Conservation (phyloP, 2,329 filamentous ascomycete species). For the Ustilaginoidea virens region DNA sequence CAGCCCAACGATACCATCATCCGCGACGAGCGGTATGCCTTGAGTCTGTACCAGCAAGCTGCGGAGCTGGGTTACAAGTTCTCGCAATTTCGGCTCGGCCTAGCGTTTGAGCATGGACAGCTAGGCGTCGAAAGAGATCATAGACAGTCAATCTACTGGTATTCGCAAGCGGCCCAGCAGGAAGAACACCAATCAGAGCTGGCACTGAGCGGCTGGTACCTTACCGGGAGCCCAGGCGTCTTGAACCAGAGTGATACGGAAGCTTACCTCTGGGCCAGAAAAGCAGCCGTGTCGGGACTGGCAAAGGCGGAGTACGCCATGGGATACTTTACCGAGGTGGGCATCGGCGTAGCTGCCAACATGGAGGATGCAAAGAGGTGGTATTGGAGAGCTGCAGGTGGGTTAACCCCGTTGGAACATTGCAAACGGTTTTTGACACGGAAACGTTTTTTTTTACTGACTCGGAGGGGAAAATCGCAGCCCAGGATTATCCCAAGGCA, state of each 20-base stretch:
- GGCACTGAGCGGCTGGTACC: constrained; percentile 78
- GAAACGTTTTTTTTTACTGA: too few relatives aligned
- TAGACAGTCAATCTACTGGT: constrained; percentile 80
- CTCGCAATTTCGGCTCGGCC: constrained; percentile 78
- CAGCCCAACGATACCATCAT: constrained; percentile 56
- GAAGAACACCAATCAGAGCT: constrained; percentile 89
- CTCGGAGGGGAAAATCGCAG: constrained; percentile 27
- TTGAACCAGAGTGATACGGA: constrained; percentile 87
- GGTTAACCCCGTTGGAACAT: neutral
- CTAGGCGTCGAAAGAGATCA: constrained; percentile 74
- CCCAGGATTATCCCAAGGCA: constrained; percentile 88
- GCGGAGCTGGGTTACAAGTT: constrained; percentile 88
- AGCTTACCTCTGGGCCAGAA: constrained; percentile 92
- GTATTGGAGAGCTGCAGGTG: constrained; percentile 95
- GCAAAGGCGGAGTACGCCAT: constrained; percentile 96
- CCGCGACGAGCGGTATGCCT: constrained; percentile 67
- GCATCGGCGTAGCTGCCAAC: constrained; percentile 75
- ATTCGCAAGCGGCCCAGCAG: constrained; percentile 77
- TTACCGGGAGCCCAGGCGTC: constrained; percentile 79
- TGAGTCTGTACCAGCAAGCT: constrained; percentile 70
- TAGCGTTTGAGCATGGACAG: constrained; percentile 77
- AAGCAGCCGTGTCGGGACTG: constrained; percentile 74
- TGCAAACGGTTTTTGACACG: too few relatives aligned
- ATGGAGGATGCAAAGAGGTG: constrained; percentile 92
- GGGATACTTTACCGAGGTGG: constrained; percentile 90